Evolutionary conservation across 202 grass and related monocot species (phyloP), one percentile per base, ranked within the genome.

Genomic region (Dendrocalamus latiflorus): DNA sequence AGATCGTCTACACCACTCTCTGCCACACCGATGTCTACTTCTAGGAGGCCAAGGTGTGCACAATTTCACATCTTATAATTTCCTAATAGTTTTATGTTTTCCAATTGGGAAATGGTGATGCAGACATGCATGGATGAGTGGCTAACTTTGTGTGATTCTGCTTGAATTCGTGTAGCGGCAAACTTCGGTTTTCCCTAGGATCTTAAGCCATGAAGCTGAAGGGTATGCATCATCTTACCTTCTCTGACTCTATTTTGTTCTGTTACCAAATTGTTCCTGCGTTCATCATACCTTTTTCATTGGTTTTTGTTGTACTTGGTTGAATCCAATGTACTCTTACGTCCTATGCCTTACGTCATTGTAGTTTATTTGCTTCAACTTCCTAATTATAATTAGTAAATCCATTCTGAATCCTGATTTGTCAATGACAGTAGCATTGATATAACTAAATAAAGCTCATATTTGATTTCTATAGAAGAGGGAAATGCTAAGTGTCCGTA

Each of bases 11-110:
- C 75, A 94, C 92, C 53, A 18, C 92, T 1, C 90, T 97, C 80
- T 94, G 92, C 77, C 93, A 93, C 77, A 97, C 91, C 0, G 91
- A 94, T 77, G 87, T 94, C 72, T 94, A 92, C 85, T 97, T 97
- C 81, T 94, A 89, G 94, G 91, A 97, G 56, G 91, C 94, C 22
- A 97, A 97, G 94, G 91, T 33, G 26, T 24, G 16, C 14, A 25
- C 8, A 34, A 11, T 48, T 67, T 6, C 12, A 22, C 58, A 25
- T 26, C 13, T 22, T 1, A 47, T 47, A 3, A n/a, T n/a, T n/a
- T n/a, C n/a, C n/a, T 14, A 12, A 47, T 47, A 65, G 10, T 50
- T 26, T 5, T 9, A 24, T 56, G 50, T 38, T n/a, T n/a, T n/a
- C n/a, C n/a, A n/a, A n/a, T n/a, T n/a, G n/a, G n/a, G n/a, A n/a